Conservation (phyloP, 225 moss, liverwort and hornwort species). For the Marchantia polymorpha region DNA sequence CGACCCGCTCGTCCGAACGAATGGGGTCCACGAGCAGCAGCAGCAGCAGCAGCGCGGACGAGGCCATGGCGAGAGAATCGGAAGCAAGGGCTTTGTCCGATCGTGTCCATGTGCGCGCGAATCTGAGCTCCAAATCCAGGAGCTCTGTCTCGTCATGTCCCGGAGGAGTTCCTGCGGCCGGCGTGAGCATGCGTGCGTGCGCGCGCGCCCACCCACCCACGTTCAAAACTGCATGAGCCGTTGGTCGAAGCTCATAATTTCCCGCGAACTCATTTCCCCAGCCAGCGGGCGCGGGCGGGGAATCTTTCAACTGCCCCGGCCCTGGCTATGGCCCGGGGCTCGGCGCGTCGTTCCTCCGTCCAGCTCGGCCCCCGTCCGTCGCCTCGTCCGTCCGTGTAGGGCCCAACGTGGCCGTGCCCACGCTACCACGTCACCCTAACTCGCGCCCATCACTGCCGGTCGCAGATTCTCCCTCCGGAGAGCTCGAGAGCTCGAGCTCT, state of each 20-base stretch:
- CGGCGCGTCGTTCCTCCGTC: neutral
- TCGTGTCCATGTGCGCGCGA: constrained; percentile 1
- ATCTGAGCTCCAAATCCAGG: neutral
- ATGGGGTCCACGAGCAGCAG: no score
- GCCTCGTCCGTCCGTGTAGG: constrained; percentile 13
- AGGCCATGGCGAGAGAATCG: neutral
- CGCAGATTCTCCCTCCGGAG: neutral
- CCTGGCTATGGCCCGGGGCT: neutral
- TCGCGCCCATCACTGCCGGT: neutral
- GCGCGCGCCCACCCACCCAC: neutral
- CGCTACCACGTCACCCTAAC: neutral
- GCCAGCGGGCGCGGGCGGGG: neutral
- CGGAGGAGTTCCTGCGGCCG: neutral
- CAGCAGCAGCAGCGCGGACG: no score
- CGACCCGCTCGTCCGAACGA: no score
- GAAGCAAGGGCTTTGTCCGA: constrained; percentile 5
- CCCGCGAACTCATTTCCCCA: neutral
- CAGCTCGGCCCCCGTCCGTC: neutral
- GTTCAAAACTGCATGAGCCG: neutral
- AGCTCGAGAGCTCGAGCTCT: neutral
- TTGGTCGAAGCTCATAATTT: neutral
- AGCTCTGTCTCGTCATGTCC: neutral
- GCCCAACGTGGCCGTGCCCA: neutral
- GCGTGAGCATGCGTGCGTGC: no score
- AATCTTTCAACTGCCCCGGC: neutral